Conservation (phyloP, 805 yeast genomes). For the Candida argentea region DNA sequence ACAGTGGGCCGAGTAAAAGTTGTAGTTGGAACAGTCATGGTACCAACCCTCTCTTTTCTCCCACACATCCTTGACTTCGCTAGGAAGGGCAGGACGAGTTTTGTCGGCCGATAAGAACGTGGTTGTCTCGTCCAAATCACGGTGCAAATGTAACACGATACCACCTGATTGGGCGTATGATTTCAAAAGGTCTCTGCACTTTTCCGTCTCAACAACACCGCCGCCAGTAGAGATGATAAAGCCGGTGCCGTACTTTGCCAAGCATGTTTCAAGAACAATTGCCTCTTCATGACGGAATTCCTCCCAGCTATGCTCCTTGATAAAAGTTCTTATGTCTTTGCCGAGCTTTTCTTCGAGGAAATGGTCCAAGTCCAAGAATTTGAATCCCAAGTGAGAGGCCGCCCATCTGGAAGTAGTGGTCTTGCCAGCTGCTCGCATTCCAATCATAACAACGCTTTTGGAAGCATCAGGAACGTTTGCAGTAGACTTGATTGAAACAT, state of each 20-base stretch:
- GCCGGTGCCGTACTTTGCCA: slow-evolving; percentile 33
- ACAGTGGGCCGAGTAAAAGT: slow-evolving; percentile 72
- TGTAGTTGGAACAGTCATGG: slow-evolving; percentile 66
- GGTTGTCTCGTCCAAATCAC: slow-evolving; percentile 75
- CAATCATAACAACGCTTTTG: slow-evolving; percentile 68
- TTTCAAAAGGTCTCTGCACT: slow-evolving; percentile 56
- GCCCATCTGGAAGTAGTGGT: slow-evolving; percentile 77
- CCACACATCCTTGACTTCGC: slow-evolving; percentile 81
- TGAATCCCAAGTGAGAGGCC: slow-evolving; percentile 56
- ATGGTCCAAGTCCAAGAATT: slow-evolving; percentile 67
- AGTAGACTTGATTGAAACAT: too few species aligned
- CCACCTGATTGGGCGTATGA: slow-evolving; percentile 50
- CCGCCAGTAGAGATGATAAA: slow-evolving; percentile 91
- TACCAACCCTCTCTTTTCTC: slow-evolving; percentile 70
- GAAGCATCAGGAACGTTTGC: slow-evolving; percentile 29
- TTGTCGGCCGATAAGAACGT: slow-evolving; percentile 66
- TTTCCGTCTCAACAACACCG: slow-evolving; percentile 75
- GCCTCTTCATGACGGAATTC: slow-evolving; percentile 65
- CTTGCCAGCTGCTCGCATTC: slow-evolving; percentile 98
- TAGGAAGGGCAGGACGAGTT: slow-evolving; percentile 78
- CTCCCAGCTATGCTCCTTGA: slow-evolving; percentile 76
- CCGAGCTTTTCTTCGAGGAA: slow-evolving; percentile 49
- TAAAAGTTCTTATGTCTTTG: slow-evolving; percentile 46
- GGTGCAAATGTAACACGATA: slow-evolving; percentile 81
- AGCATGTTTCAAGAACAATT: slow-evolving; percentile 40